Conservation (phyloP, 345 rosid species). For the Brassica incana region DNA sequence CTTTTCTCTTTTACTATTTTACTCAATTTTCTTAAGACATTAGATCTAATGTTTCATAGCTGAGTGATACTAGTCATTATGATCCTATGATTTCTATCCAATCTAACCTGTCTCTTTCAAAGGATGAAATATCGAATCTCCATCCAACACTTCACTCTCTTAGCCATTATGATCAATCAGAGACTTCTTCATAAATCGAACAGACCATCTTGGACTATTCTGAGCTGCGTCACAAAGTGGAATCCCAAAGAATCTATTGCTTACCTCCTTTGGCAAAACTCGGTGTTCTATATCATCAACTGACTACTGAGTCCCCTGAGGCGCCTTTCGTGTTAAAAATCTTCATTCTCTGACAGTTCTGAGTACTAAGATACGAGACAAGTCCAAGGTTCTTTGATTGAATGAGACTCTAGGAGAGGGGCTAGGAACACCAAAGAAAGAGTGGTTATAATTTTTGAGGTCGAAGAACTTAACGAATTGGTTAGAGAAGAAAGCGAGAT, state of each 20-base stretch:
- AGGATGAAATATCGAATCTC: slow-evolving; percentile 58
- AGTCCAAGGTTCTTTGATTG: slow-evolving; percentile 29
- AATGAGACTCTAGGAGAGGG: slow-evolving; percentile 76
- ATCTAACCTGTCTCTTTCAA: slow-evolving; percentile 69
- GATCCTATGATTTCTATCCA: slow-evolving; percentile 45
- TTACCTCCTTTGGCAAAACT: slow-evolving; percentile 45
- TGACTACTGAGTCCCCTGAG: background rate
- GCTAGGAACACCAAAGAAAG: slow-evolving; percentile 51
- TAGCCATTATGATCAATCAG: slow-evolving; percentile 39
- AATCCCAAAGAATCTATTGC: slow-evolving; percentile 75
- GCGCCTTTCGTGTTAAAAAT: slow-evolving; percentile 13
- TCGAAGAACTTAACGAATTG: slow-evolving; percentile 75
- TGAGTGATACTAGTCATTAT: too few relatives aligned
- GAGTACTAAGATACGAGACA: slow-evolving; percentile 11
- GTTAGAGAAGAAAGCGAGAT: slow-evolving; percentile 64
- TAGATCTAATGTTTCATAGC: too few relatives aligned
- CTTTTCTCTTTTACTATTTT: too few relatives aligned
- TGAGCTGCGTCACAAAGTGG: slow-evolving; percentile 67
- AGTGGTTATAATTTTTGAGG: slow-evolving; percentile 42
- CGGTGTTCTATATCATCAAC: slow-evolving; percentile 60
- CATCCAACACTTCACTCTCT: slow-evolving; percentile 46
- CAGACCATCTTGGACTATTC: slow-evolving; percentile 60
- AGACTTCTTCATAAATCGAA: slow-evolving; percentile 50
- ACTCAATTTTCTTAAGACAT: too few relatives aligned
- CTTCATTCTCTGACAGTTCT: slow-evolving; percentile 32